Evolutionary conservation across 2,329 filamentous ascomycete species (phyloP).

Genomic region (Calonectria fujianensis): DNA sequence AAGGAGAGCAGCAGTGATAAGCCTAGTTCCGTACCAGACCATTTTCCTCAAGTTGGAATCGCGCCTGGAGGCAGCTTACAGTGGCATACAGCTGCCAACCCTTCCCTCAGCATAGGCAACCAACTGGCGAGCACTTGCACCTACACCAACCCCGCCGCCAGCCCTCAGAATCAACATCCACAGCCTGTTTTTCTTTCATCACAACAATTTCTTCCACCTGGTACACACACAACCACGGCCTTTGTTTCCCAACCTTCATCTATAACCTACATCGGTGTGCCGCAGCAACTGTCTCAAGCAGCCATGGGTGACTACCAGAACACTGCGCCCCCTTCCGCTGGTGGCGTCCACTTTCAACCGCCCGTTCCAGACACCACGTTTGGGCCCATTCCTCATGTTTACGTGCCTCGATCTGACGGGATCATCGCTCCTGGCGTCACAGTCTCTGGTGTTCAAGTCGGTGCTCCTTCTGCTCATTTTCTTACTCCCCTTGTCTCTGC

Average conservation of each 20-base stretch:
- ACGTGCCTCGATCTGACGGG: constrained; percentile 72
- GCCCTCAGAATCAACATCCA: constrained; percentile 41
- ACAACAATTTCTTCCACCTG: constrained; percentile 29
- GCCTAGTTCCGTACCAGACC: constrained; percentile 42
- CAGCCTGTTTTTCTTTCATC: constrained; percentile 18
- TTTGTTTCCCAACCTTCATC: constrained; percentile 36
- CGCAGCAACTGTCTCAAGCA: constrained; percentile 49
- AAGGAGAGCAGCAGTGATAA: constrained; percentile 38
- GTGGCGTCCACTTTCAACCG: constrained; percentile 73
- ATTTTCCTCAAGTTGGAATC: constrained; percentile 57
- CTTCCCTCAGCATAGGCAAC: constrained; percentile 57
- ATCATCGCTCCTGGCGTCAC: constrained; percentile 55
- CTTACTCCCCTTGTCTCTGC: constrained; percentile 49
- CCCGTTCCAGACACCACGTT: constrained; percentile 75
- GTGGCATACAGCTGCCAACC: constrained; percentile 61
- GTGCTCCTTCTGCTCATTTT: constrained; percentile 56
- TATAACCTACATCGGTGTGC: constrained; percentile 56
- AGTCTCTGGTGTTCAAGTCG: constrained; percentile 60
- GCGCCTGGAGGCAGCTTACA: constrained; percentile 52
- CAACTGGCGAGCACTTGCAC: constrained; percentile 50
- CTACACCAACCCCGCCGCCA: constrained; percentile 32
- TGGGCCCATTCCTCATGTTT: constrained; percentile 73
- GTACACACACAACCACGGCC: constrained; percentile 11
- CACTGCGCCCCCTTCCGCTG: constrained; percentile 61
- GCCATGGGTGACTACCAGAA: constrained; percentile 66